Evolutionary conservation across 2,329 filamentous ascomycete species (phyloP), one percentile per base, ranked within the genome.

Genomic region (Escovopsis sp.): DNA sequence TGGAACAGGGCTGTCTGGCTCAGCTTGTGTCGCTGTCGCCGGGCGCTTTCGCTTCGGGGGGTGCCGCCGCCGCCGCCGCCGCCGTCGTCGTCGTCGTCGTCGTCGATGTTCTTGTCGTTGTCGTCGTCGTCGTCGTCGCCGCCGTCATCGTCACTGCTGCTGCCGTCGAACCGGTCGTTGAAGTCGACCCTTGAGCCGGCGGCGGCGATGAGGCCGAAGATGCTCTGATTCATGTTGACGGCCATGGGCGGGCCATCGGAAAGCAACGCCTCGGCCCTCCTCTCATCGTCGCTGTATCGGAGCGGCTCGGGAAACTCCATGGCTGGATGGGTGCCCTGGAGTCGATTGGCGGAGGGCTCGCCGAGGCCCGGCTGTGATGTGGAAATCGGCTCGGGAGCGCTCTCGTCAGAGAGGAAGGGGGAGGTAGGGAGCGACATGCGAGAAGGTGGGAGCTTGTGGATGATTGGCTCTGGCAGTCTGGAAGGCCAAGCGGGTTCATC

Each of bases 171-270:
- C 33, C 83, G 76, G 45, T 83, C 74, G 59, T 85, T 80, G 56
- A 93, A 87, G 61, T 93, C 82, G 41, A 83, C 80, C 45, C 77
- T 78, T 28, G 85, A 88, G 6, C 87, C 85, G 33, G 86, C 86
- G 12, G 86, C 85, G 6, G 88, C 85, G 51, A 96, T 88, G 63
- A 96, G 76, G 42, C 86, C 87, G 59, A 95, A 94, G 43, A 96
- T 80, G 49, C 85, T 93, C 68, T 94, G 88, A 61, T 94, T 91
- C 79, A 94, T 85, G 55, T 87, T 85, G 62, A 76, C 67, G 45
- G 73, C 70, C 58, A 73, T 67, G 48, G 69, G 65, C 12, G 65
- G 61, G 33, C 62, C 64, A 44, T 68, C 65, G 8, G 53, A 58
- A 2, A 67, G 60, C 4, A 61, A 50, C 36, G 69, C 61, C 33